phyloP scores from a whole-genome alignment of 805 yeast genomes.

The Candida arabinofermentans region DNA sequence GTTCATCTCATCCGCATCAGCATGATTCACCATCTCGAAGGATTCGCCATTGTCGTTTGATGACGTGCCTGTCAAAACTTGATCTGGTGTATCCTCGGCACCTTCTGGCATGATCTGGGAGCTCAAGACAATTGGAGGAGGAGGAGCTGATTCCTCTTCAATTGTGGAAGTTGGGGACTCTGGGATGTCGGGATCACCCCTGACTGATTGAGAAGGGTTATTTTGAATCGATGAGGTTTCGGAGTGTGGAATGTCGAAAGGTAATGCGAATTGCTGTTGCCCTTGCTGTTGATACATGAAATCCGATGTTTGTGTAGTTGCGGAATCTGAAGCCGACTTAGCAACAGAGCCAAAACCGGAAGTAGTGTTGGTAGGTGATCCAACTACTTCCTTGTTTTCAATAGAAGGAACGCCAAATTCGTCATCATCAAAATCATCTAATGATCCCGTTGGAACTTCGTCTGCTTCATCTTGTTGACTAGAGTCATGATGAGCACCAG shows the following conservation, averaged over 20 bases:
- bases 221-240: slow-evolving; percentile 88
- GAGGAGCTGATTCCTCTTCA: slow-evolving; percentile 28
- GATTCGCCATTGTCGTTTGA: slow-evolving; percentile 37
- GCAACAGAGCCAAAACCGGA: slow-evolving; percentile 19
- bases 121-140: slow-evolving; percentile 23
- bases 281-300: slow-evolving; percentile 30
- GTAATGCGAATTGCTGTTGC: slow-evolving; percentile 29
- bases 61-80: slow-evolving; percentile 8
- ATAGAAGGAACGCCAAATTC: slow-evolving; percentile 17
- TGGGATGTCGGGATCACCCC: slow-evolving; percentile 61
- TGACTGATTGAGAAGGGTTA: slow-evolving; percentile 85
- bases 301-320: slow-evolving; percentile 44
- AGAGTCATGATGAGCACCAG: not conserved
- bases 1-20: slow-evolving; percentile 30
- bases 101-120: slow-evolving; percentile 29
- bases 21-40: slow-evolving; percentile 51
- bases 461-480: slow-evolving; percentile 8
- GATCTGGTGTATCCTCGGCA: slow-evolving; percentile 13
- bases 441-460: slow-evolving; percentile 31
- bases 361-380: slow-evolving; percentile 20
- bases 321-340: slow-evolving; percentile 34
- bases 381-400: slow-evolving; percentile 14
- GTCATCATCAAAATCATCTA: slow-evolving; percentile 29
- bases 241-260: slow-evolving; percentile 65
- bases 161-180: slow-evolving; percentile 34